Evolutionary conservation across 805 yeast species (phyloP).

Genomic region (Nakazawaea siamensis): DNA sequence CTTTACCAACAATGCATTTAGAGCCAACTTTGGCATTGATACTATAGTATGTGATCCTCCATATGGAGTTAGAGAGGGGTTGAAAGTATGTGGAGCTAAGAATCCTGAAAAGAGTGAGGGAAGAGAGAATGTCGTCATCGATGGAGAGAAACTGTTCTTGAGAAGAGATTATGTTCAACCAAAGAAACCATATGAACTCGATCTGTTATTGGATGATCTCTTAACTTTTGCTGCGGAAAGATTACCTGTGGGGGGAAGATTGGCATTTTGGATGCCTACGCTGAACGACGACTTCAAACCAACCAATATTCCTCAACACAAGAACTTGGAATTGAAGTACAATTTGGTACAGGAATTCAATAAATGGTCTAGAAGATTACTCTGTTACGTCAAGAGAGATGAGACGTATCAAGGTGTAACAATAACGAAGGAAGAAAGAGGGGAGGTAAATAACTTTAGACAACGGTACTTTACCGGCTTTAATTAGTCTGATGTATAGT

Average conservation of each 20-base stretch:
- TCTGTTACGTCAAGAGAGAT: slow-evolving; percentile 69
- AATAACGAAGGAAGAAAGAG: slow-evolving; percentile 32
- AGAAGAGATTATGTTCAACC: slow-evolving; percentile 86
- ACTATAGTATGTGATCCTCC: slow-evolving; percentile 95
- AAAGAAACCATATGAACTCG: slow-evolving; percentile 81
- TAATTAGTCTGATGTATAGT: slow-evolving; percentile 17
- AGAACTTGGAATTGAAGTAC: slow-evolving; percentile 58
- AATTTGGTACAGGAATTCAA: slow-evolving; percentile 82
- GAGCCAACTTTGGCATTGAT: slow-evolving; percentile 57
- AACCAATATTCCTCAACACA: slow-evolving; percentile 72
- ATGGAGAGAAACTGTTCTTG: slow-evolving; percentile 71
- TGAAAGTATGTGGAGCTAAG: slow-evolving; percentile 84
- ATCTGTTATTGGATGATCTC: slow-evolving; percentile 69
- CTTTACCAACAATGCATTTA: slow-evolving; percentile 82
- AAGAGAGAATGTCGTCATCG: slow-evolving; percentile 63
- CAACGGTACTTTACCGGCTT: slow-evolving; percentile 72
- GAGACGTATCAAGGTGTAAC: slow-evolving; percentile 39
- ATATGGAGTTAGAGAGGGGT: slow-evolving; percentile 93
- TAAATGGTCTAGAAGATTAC: slow-evolving; percentile 85
- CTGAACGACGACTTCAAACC: slow-evolving; percentile 75
- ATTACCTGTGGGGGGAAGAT: slow-evolving; percentile 66
- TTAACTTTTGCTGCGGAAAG: slow-evolving; percentile 64
- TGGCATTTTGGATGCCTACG: slow-evolving; percentile 97
- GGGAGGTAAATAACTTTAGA: slow-evolving; percentile 53
- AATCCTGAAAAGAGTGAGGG: slow-evolving; percentile 60